Conservation (phyloP, 495 filamentous ascomycete genomes). For the Tuber indicum region DNA sequence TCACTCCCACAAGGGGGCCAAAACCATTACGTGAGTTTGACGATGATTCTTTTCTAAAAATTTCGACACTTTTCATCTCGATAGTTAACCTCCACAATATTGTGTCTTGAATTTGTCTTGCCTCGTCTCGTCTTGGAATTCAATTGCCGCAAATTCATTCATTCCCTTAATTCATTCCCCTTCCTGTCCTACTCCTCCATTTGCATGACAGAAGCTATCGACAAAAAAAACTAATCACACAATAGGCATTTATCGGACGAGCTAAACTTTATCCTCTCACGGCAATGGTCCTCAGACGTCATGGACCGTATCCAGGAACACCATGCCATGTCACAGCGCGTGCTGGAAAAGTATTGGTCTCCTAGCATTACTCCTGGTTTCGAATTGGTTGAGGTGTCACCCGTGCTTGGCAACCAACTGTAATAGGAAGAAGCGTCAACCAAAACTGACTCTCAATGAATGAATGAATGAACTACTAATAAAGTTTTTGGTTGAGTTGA, state of each 20-base stretch:
- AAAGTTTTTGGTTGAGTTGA: not conserved
- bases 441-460: not conserved
- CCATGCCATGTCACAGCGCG: conserved; percentile 28
- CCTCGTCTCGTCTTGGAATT: not conserved
- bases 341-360: conserved; percentile 14
- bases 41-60: not conserved
- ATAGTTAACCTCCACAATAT: conserved; percentile 13
- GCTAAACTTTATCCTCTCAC: conserved; percentile 29
- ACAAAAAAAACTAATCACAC: conserved; percentile 5
- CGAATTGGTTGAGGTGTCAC: not conserved
- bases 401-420: not conserved
- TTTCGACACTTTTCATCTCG: conserved; percentile 3
- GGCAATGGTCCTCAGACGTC: conserved; percentile 22
- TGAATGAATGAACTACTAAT: not conserved
- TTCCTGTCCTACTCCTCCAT: not conserved
- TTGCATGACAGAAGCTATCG: not conserved
- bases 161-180: not conserved
- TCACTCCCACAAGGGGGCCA: conserved; percentile 25
- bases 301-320: conserved; percentile 31
- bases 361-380: not conserved
- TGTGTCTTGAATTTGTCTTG: conserved; percentile 11
- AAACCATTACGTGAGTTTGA: conserved; percentile 32
- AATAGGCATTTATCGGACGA: conserved; percentile 35
- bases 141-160: not conserved
- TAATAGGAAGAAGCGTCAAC: not conserved